Evolutionary conservation across 768 basidiomycete genomes (phyloP), one percentile per base, ranked within the genome.

Genomic region (Imleria badia): DNA sequence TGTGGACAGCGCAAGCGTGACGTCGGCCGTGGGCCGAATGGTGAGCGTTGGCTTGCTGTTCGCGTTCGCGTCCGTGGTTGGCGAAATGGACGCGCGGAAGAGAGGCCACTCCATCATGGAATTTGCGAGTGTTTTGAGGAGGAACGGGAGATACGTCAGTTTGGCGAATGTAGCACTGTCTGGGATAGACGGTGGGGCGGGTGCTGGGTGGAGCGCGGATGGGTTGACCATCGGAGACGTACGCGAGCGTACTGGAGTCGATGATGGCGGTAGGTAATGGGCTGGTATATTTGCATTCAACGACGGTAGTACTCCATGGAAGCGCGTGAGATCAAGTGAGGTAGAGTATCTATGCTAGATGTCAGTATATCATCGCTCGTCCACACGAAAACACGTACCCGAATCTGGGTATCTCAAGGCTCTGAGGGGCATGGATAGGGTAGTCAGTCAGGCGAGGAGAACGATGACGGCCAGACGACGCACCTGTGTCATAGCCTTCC

Each of bases 401-500:
- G 58, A 95, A 95, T 63, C 89, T 89, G 17, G 92, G 91, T 60
- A 94, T 88, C 62, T 88, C 83, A 49, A 94, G 77, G 61, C 91
- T 91, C 91, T 91, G 60, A 6, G 50, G 17, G 33, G 29, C 23
- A 36, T 15, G 19, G 3, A 39, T 17, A 20, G n/a, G 19, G 34
- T 22, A 7, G 5, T 62, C 19, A 61, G 45, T 10, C 8, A 33
- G 0, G 6, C 17, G n/a, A 23, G 3, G 17, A 33, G 1, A 19
- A 13, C 19, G 12, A 44, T 3, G 12, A 34, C n/a, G 2, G 43
- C 23, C 3, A 36, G 19, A 40, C 19, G 58, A 51, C 73, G 26
- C 45, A 86, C 90, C 81, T 89, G 90, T 11, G 78, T 81, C 92
- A 94, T 94, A 3, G 90, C 87, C 61, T 89, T 90, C 86, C 84